A percentile compares a stretch with the other conserved stretches of the same genome.
Conservation (phyloP, 2,329 filamentous ascomycete genomes). For the Scedosporium aurantiacum region DNA sequence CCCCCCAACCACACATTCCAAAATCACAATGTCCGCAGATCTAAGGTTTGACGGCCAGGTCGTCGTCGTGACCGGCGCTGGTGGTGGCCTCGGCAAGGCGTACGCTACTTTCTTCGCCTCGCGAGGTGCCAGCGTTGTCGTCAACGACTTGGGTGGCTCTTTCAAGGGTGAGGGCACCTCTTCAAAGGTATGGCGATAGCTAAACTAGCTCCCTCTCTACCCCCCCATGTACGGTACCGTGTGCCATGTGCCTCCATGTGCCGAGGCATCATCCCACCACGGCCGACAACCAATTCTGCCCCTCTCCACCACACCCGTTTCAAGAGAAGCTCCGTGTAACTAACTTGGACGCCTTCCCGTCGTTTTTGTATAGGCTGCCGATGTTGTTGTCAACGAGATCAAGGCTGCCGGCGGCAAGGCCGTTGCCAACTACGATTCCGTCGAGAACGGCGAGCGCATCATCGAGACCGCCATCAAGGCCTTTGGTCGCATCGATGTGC, state of each 20-base stretch:
- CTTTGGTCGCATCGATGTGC: slow-evolving; percentile 81
- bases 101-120: slow-evolving; percentile 87
- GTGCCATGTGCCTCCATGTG: too few species aligned
- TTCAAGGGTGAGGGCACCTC: slow-evolving; percentile 88
- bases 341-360: neutral
- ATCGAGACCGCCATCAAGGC: slow-evolving; percentile 76
- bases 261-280: neutral
- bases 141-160: slow-evolving; percentile 89
- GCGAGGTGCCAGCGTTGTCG: slow-evolving; percentile 85
- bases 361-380: slow-evolving; percentile 54
- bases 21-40: slow-evolving; percentile 47
- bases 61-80: slow-evolving; percentile 72
- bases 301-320: neutral
- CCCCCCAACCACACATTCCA: slow-evolving; percentile 3
- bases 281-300: neutral
- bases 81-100: slow-evolving; percentile 67
- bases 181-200: slow-evolving; percentile 53
- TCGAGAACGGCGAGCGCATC: slow-evolving; percentile 87
- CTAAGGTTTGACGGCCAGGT: slow-evolving; percentile 78
- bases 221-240: too few species aligned
- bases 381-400: slow-evolving; percentile 74
- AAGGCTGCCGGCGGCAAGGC: slow-evolving; percentile 85
- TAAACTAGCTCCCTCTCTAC: neutral
- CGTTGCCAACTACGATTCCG: slow-evolving; percentile 93
- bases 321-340: neutral